phyloP scores from a whole-genome alignment of 306 rosid species.

The Trifolium subterraneum region DNA sequence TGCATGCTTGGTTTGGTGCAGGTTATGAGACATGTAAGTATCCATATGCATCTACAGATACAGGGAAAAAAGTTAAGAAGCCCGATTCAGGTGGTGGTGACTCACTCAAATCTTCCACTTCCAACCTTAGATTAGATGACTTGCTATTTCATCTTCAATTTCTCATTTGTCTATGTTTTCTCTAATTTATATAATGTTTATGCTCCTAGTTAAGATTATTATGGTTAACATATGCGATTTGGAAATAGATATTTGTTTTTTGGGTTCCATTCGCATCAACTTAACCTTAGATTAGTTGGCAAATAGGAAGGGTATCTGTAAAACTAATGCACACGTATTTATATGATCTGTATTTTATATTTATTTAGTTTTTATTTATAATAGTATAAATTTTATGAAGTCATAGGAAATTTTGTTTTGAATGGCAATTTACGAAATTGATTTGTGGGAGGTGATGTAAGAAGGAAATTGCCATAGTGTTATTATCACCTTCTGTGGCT shows the following conservation, averaged over 20 bases:
- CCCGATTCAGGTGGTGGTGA: constrained; percentile 45
- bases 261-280: not conserved
- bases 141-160: constrained; percentile 21
- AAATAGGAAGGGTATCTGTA: constrained; percentile 16
- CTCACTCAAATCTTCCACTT: constrained; percentile 24
- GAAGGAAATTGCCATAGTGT: not conserved
- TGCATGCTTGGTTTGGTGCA: constrained; percentile 35
- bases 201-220: constrained; percentile 23
- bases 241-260: not conserved
- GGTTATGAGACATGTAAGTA: constrained; percentile 68
- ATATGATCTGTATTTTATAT: not conserved
- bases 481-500: not conserved
- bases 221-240: constrained; percentile 32
- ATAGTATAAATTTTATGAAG: not conserved
- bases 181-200: not conserved
- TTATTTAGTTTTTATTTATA: not conserved
- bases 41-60: constrained; percentile 36
- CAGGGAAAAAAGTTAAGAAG: constrained; percentile 35
- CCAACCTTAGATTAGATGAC: not conserved
- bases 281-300: not conserved
- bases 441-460: not conserved
- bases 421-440: not conserved
- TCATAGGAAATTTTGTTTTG: not conserved
- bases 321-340: not conserved
- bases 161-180: constrained; percentile 12